Evolutionary conservation across 1,139 yeast genomes (phyloP), one percentile per base, ranked within the genome.

Genomic region (Yarrowia galli): DNA sequence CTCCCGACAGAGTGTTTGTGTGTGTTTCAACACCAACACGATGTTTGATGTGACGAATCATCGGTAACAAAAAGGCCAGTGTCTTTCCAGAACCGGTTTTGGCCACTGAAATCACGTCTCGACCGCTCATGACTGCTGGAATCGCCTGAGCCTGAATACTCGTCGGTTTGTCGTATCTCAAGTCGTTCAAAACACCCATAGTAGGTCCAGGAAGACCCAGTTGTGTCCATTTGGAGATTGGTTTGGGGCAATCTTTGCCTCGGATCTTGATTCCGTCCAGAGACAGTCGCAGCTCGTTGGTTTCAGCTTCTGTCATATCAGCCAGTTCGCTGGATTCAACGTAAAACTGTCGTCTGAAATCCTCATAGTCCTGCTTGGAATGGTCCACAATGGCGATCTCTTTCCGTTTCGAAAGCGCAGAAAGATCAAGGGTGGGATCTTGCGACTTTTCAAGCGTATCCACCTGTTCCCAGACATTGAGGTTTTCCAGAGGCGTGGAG

Each of bases 51-150:
- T 95, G 98, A 66, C 97, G 82, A 65, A 95, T 80, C 79, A 95
- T 79, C 0, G 99, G 98, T 13, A 96, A 76, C 12, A 92, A 81
- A 77, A 91, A 96, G 1, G 98, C 89, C 74, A 95, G 82, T 0
- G 99, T 96, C 75, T 95, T 95, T 1, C 99, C 99, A 2, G 98
- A 91, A 0, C 99, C 99, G 0, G 99, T 95, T 72, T 92, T 92
- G 0, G 99, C 98, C 40, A 95, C 89, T 8, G 97, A 98, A 67
- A 96, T 89, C 5, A 95, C 86, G 79, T 96, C 98, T 68, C 91
- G 79, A 0, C 99, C 98, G 6, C 89, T 83, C 95, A 95, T 89
- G 20, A 92, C 86, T 0, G 93, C 89, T 0, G 99, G 99, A 20
- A 93, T 82, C 0, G 98, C 93, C 75, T 93, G 98, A 0, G 93